Evolutionary conservation across 345 rosid species (phyloP).

Genomic region (Rhodamnia argentea): DNA sequence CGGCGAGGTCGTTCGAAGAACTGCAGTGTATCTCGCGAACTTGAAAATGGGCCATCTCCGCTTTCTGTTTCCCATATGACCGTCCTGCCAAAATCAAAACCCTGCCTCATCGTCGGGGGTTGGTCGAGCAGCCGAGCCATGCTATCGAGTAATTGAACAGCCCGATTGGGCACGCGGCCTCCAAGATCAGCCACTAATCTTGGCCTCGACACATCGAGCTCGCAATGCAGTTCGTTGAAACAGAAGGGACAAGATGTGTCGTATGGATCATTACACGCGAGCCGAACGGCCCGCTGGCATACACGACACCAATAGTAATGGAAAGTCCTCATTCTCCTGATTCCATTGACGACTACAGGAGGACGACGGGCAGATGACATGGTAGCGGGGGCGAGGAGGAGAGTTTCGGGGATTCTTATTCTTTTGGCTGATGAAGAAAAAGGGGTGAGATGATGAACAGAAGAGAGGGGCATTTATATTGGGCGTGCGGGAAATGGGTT

Average conservation of each 20-base stretch:
- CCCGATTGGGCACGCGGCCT: not conserved
- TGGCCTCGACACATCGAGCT: constrained; percentile 40
- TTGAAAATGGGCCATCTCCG: constrained; percentile 1
- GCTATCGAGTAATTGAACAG: constrained; percentile 7
- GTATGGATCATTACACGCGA: constrained; percentile 19
- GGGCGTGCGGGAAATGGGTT: not conserved
- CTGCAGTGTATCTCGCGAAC: constrained; percentile 54
- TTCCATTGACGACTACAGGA: constrained; percentile 40
- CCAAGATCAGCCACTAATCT: constrained; percentile 3
- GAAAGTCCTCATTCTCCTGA: constrained; percentile 49
- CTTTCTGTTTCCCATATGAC: constrained; percentile 26
- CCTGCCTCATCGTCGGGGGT: not conserved
- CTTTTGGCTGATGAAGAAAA: not conserved
- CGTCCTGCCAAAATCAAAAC: not conserved
- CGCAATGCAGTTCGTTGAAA: constrained; percentile 21
- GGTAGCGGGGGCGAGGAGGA: not conserved
- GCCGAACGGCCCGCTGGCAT: constrained; percentile 43
- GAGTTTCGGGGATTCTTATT: not conserved
- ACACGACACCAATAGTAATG: constrained; percentile 61
- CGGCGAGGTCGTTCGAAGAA: constrained; percentile 14
- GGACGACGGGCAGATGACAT: constrained; percentile 34
- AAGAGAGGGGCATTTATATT: not conserved
- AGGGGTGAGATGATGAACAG: not conserved
- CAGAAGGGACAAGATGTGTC: constrained; percentile 49
- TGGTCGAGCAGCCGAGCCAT: constrained; percentile 14